A percentile compares a stretch with the other conserved stretches of the same genome.
Conservation (phyloP, 2,329 filamentous ascomycete genomes). For the Proliferodiscus dingleyae region DNA sequence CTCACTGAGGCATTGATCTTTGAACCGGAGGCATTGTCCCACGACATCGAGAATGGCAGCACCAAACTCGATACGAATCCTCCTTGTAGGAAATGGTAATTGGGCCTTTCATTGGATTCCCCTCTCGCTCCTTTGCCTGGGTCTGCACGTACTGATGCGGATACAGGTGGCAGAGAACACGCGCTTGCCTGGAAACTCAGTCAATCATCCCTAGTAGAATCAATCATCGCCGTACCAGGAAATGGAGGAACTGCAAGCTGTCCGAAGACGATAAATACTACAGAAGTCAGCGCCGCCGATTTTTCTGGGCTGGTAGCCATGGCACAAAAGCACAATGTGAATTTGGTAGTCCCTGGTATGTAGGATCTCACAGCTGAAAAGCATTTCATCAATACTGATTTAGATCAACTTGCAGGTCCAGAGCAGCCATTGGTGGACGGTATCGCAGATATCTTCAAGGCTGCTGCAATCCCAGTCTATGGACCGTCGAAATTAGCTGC, state of each 20-base stretch:
- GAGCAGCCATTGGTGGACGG: slow-evolving; percentile 93
- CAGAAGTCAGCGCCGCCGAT: slow-evolving; percentile 63
- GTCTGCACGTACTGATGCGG: too few relatives aligned
- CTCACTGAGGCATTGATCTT: too few relatives aligned
- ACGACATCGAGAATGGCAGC: too few relatives aligned
- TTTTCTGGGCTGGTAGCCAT: slow-evolving; percentile 72
- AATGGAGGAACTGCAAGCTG: slow-evolving; percentile 80
- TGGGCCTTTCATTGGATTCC: too few relatives aligned
- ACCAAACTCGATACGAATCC: too few relatives aligned
- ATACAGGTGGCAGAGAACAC: slow-evolving; percentile 93
- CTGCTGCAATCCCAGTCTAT: slow-evolving; percentile 44
- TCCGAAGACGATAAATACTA: slow-evolving; percentile 68
- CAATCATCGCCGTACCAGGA: slow-evolving; percentile 68
- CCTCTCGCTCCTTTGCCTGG: too few relatives aligned
- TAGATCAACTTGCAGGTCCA: too few relatives aligned
- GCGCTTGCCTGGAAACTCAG: slow-evolving; percentile 90
- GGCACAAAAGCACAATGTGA: slow-evolving; percentile 66
- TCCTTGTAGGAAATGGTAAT: slow-evolving; percentile 89
- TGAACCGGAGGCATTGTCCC: too few relatives aligned
- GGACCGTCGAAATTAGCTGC: slow-evolving; percentile 82
- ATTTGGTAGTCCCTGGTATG: slow-evolving; percentile 81
- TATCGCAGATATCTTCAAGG: slow-evolving; percentile 75
- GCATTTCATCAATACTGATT: too few relatives aligned
- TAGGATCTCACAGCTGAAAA: too few relatives aligned
- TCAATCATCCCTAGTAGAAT: slow-evolving; percentile 72